Percentiles rank a stretch among this genome's conserved stretches.
Conservation (phyloP, 768 basidiomycete genomes). For the Boletus insuetus region DNA sequence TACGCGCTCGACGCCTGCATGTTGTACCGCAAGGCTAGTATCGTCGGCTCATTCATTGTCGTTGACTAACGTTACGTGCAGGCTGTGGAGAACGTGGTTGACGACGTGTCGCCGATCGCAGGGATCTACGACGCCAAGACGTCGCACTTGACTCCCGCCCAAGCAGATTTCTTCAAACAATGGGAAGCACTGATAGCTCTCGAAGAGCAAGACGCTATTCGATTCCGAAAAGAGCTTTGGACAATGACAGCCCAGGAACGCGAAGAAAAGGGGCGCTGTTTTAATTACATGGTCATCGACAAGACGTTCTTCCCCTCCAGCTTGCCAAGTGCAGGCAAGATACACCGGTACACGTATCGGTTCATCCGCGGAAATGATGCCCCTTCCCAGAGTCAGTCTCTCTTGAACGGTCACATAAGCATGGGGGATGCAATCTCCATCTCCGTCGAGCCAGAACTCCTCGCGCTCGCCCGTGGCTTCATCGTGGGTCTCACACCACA, state of each 20-base stretch:
- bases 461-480: constrained; percentile 82
- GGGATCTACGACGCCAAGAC: constrained; percentile 78
- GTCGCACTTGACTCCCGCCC: constrained; percentile 65
- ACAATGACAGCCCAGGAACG: constrained; percentile 80
- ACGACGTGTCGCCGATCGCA: constrained; percentile 51
- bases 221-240: constrained; percentile 93
- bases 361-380: constrained; percentile 45
- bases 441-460: constrained; percentile 82
- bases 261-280: constrained; percentile 80
- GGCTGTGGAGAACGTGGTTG: constrained; percentile 68
- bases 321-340: constrained; percentile 44
- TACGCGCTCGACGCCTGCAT: constrained; percentile 86
- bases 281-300: constrained; percentile 74
- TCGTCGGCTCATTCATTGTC: neutral
- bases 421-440: constrained; percentile 81
- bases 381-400: constrained; percentile 18
- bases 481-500: constrained; percentile 67
- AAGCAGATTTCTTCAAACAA: constrained; percentile 77
- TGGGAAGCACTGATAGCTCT: constrained; percentile 86
- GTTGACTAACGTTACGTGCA: constrained; percentile 27
- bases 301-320: constrained; percentile 32
- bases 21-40: constrained; percentile 81
- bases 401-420: constrained; percentile 78
- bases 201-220: constrained; percentile 84
- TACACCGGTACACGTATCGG: constrained; percentile 77